A percentile compares a stretch with the other conserved stretches of the same genome.
phyloP scores from a whole-genome alignment of 163 green algal species.

The Scenedesmus sp. region DNA sequence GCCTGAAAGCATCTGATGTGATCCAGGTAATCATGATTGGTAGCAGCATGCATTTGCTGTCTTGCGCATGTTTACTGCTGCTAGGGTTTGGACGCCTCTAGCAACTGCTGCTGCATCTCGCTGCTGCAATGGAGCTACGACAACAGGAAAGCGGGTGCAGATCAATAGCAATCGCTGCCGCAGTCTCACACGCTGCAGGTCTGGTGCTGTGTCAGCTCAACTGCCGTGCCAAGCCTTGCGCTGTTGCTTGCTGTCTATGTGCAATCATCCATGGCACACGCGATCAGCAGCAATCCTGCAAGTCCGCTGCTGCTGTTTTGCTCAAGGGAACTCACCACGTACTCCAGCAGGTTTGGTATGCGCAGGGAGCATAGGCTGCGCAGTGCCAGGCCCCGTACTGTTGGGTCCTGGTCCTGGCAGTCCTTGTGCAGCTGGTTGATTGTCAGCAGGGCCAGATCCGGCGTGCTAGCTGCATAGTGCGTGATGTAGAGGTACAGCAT shows the following conservation, averaged over 20 bases:
- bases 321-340: conserved; percentile 87
- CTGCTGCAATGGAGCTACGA: background rate
- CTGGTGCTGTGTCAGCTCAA: too few relatives aligned
- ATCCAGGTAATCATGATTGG: background rate
- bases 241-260: background rate
- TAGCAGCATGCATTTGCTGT: background rate
- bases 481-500: conserved; percentile 99
- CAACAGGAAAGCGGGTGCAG: background rate
- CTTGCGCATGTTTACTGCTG: background rate
- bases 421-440: conserved; percentile 97
- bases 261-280: background rate
- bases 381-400: conserved; percentile 93
- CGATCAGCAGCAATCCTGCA: background rate
- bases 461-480: conserved; percentile 86
- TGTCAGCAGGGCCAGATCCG: conserved; percentile 88
- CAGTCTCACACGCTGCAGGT: too few relatives aligned
- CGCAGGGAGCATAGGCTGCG: conserved; percentile 91
- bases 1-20: too few relatives aligned
- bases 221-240: background rate
- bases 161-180: too few relatives aligned
- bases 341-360: conserved; percentile 95
- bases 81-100: background rate
- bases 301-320: background rate
- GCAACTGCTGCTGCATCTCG: background rate
- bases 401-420: conserved; percentile 91